Conservation (phyloP, 345 rosid species). For the Lumnitzera racemosa region DNA sequence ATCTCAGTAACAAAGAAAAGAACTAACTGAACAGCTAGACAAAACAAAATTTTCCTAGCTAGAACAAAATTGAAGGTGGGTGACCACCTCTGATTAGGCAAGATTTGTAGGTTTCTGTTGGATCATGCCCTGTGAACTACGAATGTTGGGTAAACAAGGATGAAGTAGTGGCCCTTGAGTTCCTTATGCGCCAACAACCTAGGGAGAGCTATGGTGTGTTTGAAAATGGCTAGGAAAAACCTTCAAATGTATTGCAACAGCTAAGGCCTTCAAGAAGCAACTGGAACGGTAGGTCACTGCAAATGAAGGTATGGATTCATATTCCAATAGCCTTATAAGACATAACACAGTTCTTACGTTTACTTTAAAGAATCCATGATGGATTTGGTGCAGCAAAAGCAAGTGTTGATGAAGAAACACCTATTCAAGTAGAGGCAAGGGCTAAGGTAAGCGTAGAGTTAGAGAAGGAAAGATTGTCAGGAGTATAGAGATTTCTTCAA, state of each 20-base stretch:
- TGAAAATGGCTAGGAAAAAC: slow-evolving; percentile 60
- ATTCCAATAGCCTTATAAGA: background rate
- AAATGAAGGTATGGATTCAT: slow-evolving; percentile 16
- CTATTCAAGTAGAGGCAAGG: slow-evolving; percentile 51
- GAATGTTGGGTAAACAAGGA: slow-evolving; percentile 47
- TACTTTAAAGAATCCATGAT: background rate
- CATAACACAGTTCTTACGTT: no score
- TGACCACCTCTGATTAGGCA: no score
- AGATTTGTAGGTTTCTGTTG: slow-evolving; percentile 37
- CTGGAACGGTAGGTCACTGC: slow-evolving; percentile 20
- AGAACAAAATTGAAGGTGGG: no score
- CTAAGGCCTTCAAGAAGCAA: slow-evolving; percentile 38
- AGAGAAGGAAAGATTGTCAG: slow-evolving; percentile 28
- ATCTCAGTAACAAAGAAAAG: no score
- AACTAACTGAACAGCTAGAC: no score
- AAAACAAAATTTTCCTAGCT: no score
- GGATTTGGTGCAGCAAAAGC: slow-evolving; percentile 17
- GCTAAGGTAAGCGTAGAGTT: slow-evolving; percentile 29
- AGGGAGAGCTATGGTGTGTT: slow-evolving; percentile 46
- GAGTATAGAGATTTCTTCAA: slow-evolving; percentile 24
- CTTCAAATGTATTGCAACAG: slow-evolving; percentile 41
- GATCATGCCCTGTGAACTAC: slow-evolving; percentile 63
- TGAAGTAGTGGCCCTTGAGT: slow-evolving; percentile 48
- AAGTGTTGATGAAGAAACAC: slow-evolving; percentile 40
- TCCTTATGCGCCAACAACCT: slow-evolving; percentile 34